Evolutionary conservation across 164 flowering plant genomes (phyloP), one percentile per base, ranked within the genome.

Genomic region (Vitis riparia): DNA sequence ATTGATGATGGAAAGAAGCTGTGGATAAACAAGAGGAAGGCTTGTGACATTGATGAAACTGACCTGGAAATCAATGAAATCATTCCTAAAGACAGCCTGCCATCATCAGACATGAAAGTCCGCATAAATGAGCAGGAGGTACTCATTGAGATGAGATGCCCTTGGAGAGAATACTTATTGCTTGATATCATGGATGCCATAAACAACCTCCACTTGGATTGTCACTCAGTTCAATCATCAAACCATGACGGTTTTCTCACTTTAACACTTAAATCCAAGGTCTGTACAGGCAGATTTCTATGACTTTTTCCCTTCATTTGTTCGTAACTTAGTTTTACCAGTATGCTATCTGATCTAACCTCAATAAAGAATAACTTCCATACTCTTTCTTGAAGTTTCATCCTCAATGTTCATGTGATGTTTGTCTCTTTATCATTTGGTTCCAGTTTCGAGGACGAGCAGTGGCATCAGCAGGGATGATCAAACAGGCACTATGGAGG

Each of bases 261-360:
- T n/a, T 49, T 94, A 59, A 77, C 73, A 44, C 81, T 91, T 9
- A 86, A 81, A 78, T 83, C 99, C 14, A 87, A 92, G 99, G 98
- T 92, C 62, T 19, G 75, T 66, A 10, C 11, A 37, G 6, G 44
- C 5, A 37, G 44, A 37, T 37, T 37, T 37, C 44, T 37, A 37
- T 37, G 44, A 37, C 5, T 37, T 37, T 37, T 37, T 37, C 44
- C 44, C 7, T 37, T 6, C 44, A 37, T 37, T 37, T 37, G 44
- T 30, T 63, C 9, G 53, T 5, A 59, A 59, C 44, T 60, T 60
- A 2, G 50, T 5, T 32, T 61, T 4, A 9, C 3, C 47, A 9
- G 15, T 13, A 4, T 12, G 29, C 47, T 11, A 3, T 27, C 10
- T 13, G 50, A 61, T 3, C 50, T 19, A 13, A 37, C 16, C 44